Conservation (phyloP, 2,329 filamentous ascomycete genomes). For the Penicillium rolfsii region DNA sequence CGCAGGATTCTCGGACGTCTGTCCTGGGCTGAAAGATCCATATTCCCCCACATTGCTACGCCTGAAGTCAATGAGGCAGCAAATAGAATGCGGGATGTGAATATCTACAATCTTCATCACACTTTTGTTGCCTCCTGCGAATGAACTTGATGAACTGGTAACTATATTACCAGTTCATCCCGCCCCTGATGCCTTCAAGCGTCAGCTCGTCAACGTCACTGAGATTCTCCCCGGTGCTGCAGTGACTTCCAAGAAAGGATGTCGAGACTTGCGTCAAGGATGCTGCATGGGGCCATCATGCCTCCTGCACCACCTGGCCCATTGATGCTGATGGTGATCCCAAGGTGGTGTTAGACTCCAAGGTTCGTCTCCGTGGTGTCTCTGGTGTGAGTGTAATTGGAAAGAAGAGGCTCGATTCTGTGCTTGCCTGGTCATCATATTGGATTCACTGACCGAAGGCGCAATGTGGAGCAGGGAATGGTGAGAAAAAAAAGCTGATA, state of each 20-base stretch:
- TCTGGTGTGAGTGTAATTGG: conserved; percentile 55
- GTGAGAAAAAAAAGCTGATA: not conserved
- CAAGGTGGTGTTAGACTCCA: conserved; percentile 59
- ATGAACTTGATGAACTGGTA: not conserved
- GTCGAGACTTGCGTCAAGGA: conserved; percentile 55
- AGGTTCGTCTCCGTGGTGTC: conserved; percentile 62
- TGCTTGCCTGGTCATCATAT: not conserved
- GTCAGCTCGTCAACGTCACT: conserved; percentile 46
- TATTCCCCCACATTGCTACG: not conserved
- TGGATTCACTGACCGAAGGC: not conserved
- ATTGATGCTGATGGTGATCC: conserved; percentile 60
- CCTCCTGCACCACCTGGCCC: conserved; percentile 58
- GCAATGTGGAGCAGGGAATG: not conserved
- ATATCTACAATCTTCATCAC: not conserved
- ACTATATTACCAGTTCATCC: conserved; percentile 32
- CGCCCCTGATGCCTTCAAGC: conserved; percentile 52
- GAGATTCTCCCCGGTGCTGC: conserved; percentile 49
- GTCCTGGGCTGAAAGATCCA: not conserved
- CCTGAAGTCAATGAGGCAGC: not conserved
- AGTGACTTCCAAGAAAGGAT: conserved; percentile 46
- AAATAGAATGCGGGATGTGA: not conserved
- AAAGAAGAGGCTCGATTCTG: not conserved
- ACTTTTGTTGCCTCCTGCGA: not conserved
- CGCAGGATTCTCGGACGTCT: not conserved
- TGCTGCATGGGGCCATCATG: conserved; percentile 62